These are phyloP conservation scores for Trametes gibbosa DNA, from an alignment of 768 basidiomycete species.

Conservation along the genomic window DNA sequence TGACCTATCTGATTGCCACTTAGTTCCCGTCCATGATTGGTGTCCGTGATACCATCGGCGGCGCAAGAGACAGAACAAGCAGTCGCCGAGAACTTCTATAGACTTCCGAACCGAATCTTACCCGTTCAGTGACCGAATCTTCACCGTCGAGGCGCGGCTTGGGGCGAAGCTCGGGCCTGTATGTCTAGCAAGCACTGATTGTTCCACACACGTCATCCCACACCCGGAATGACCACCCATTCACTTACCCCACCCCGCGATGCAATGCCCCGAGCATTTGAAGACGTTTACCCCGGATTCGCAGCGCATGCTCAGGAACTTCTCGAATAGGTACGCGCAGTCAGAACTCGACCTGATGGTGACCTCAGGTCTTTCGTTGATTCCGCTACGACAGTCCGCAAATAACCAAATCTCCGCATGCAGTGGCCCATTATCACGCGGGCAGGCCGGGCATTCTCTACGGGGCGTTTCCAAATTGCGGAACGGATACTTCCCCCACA, in stretches of 20 bases:
- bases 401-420: slow-evolving; percentile 12
- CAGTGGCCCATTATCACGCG: slow-evolving; percentile 14
- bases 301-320: slow-evolving; percentile 5
- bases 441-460: slow-evolving; percentile 1
- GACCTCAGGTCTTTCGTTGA: slow-evolving; percentile 11
- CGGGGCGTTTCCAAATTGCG: neutral
- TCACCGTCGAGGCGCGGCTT: slow-evolving; percentile 21
- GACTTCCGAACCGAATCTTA: slow-evolving; percentile 25
- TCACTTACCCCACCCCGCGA: slow-evolving; percentile 21
- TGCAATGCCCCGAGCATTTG: slow-evolving; percentile 30
- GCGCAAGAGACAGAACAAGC: neutral
- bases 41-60: slow-evolving; percentile 8
- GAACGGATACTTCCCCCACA: neutral
- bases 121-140: slow-evolving; percentile 28
- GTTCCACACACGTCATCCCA: slow-evolving; percentile 9
- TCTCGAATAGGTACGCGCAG: slow-evolving; percentile 8
- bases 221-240: slow-evolving; percentile 2
- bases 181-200: slow-evolving; percentile 1
- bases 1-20: neutral
- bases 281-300: slow-evolving; percentile 27
- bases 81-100: slow-evolving; percentile 4
- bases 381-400: neutral
- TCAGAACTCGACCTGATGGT: slow-evolving; percentile 1
- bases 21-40: neutral
- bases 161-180: slow-evolving; percentile 17